Evolutionary conservation across 495 filamentous ascomycete species (phyloP), one percentile per base, ranked within the genome.

Genomic region (Hyaloscypha finlandica): DNA sequence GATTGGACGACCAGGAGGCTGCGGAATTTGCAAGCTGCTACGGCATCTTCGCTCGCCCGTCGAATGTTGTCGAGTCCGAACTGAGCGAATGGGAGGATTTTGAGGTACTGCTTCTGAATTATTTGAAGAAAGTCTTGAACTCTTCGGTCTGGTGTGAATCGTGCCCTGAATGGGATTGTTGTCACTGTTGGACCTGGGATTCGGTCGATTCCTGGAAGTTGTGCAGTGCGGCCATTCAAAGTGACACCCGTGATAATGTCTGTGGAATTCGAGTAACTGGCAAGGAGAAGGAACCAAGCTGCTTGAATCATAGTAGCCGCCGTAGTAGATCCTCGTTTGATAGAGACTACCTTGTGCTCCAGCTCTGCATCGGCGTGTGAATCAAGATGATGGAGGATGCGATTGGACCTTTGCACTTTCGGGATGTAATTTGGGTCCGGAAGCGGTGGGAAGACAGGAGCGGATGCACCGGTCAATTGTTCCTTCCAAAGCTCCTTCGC

Each of bases 1-100:
- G 62, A 65, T 35, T 65, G 62, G 1, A 65, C 54, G 22, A 65
- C 62, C 16, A 65, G 35, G 30, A 65, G 62, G 14, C n/a, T 65
- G 5, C 62, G 39, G 31, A 65, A 65, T 20, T 56, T 30, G 58
- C 62, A 65, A 19, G 62, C 62, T 25, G 51, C 51, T 8, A 31
- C 52, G 19, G 62, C 48, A 2, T 25, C 31, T 4, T 22, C 22
- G 35, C 42, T 58, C 42, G 57, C 33, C 6, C 52, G 22, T 31
- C 31, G 30, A 1, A 60, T 60, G 20, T 60, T 35, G 6, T 60
- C 22, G 22, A 60, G 57, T 8, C 57, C 57, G 4, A 60, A 60
- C 35, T 60, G 57, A 14, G 20, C 22, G 30, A 32, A 35, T 31
- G 57, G 57, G 57, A 60, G 57, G 57, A 35, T 60, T 20, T 19